These are phyloP conservation scores for Acanthamoeba culbertsoni DNA, from an alignment of 208 protist species.

Conservation along the genomic window DNA sequence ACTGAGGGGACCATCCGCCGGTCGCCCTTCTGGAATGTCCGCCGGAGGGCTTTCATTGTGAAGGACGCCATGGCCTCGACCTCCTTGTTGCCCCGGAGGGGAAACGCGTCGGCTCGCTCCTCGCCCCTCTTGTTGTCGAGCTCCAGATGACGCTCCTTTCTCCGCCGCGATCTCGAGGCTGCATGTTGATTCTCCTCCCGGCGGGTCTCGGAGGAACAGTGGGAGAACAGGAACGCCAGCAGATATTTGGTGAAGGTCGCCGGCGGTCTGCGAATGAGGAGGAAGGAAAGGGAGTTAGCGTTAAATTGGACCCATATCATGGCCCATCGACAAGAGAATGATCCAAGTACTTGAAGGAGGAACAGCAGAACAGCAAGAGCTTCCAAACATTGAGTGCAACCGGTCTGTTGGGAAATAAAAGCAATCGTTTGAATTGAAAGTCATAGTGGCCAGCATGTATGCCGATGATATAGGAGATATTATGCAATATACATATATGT, in stretches of 20 bases:
- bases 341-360: neutral
- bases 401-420: neutral
- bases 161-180: neutral
- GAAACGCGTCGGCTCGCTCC: neutral
- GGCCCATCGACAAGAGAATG: neutral
- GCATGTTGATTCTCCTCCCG: neutral
- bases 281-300: no score
- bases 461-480: no score
- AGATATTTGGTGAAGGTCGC: neutral
- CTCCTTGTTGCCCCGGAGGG: neutral
- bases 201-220: neutral
- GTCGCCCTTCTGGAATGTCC: neutral
- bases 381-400: neutral
- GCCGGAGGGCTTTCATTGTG: neutral
- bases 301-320: no score
- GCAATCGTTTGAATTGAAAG: neutral
- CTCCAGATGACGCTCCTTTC: neutral
- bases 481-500: neutral
- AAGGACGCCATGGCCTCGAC: neutral
- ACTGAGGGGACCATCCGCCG: neutral
- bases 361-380: constrained; percentile 1
- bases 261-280: neutral
- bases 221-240: neutral
- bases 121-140: neutral
- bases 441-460: neutral